phyloP scores from a whole-genome alignment of 2,329 filamentous ascomycete species.

The Fusarium sp. region DNA sequence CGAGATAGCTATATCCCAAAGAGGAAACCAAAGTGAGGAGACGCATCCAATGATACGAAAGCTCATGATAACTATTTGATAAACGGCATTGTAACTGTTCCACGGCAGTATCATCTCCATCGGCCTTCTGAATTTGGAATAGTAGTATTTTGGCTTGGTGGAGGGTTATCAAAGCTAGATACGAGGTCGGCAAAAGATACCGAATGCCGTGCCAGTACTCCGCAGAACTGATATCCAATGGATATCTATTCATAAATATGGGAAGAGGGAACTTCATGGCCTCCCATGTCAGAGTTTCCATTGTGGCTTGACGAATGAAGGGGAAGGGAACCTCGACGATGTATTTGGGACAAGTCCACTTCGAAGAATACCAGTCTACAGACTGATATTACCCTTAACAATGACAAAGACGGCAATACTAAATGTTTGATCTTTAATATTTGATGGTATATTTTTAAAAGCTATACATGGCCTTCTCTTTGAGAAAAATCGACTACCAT shows the following conservation, averaged over 20 bases:
- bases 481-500: neutral
- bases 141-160: neutral
- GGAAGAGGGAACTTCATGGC: neutral
- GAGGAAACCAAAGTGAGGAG: conserved; percentile 9
- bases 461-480: rapidly evolving
- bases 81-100: neutral
- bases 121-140: conserved; percentile 25
- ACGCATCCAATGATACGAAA: conserved; percentile 2
- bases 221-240: rapidly evolving
- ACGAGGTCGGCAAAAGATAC: neutral
- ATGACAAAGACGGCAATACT: neutral
- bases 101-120: conserved; percentile 21
- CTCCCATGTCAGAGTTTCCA: too few species aligned
- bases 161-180: conserved; percentile 3
- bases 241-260: neutral
- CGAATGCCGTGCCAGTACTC: neutral
- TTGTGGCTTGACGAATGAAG: neutral
- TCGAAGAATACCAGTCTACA: rapidly evolving
- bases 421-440: rapidly evolving
- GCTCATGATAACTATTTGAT: neutral
- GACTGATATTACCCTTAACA: neutral
- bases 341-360: neutral
- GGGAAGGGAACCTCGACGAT: rapidly evolving
- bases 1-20: neutral
- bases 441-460: rapidly evolving